Evolutionary conservation across 83 land plant genomes (phyloP), one percentile per base, ranked within the genome.

Genomic region (Thuja plicata): DNA sequence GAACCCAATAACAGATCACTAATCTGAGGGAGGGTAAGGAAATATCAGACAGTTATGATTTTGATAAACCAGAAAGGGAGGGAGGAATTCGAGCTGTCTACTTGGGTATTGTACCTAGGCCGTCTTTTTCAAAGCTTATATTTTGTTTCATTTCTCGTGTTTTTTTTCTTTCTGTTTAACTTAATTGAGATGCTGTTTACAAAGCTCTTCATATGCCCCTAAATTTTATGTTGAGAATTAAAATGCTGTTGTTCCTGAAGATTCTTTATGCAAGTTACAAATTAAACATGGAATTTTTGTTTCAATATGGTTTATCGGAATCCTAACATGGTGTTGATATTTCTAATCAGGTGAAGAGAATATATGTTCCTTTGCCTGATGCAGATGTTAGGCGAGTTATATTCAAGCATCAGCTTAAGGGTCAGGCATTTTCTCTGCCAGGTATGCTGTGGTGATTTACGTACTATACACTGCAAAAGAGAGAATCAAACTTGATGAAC

Each of bases 351-450:
- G 98, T 95, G 79, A 97, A 97, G 92, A 93, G 99, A 91, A 97
- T 97, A 88, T 97, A 96, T 87, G 88, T 97, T 50, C 99, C 99
- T 35, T 87, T 97, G 37, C 99, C 99, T 70, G 99, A 97, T 92
- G 89, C 92, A 91, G 94, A 90, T 89, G 96, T 93, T 41, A 94
- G 99, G 62, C 94, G 95, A 79, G 93, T 90, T 73, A 94, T 97
- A 88, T 93, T 97, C 1, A 91, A 89, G 77, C 89, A 93, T 90
- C 93, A 93, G 84, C 96, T 97, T 30, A 96, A 94, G 91, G 98
- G 98, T 30, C 96, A 97, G 50, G 92, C 95, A 87, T 96, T 91
- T 90, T 92, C 97, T 30, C 89, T 97, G 85, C 95, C 97, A 79
- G 92, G 99, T 96, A 92, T 93, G 91, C 74, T 43, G 15, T 83